Evolutionary conservation across 768 basidiomycete species (phyloP).

Genomic region (Pholiota molesta): DNA sequence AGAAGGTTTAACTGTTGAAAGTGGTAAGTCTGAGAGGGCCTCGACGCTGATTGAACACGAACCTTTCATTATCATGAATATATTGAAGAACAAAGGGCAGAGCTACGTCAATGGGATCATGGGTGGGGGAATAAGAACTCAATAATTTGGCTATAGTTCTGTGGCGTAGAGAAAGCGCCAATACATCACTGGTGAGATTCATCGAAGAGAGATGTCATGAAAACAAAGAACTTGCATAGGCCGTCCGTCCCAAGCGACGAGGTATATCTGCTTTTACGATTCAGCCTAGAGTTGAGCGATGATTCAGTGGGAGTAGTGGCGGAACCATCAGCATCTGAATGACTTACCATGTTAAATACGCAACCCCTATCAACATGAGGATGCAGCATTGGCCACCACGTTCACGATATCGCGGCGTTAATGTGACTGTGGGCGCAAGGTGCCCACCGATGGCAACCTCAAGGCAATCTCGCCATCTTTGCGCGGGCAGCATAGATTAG

Average conservation of each 20-base stretch:
- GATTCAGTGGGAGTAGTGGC: neutral
- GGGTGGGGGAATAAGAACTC: neutral
- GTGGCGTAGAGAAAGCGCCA: no score
- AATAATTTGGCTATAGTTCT: slow-evolving; percentile 1
- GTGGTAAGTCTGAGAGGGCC: neutral
- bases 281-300: neutral
- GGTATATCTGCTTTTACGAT: no score
- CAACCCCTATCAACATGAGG: slow-evolving; percentile 17
- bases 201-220: no score
- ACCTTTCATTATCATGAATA: slow-evolving; percentile 2
- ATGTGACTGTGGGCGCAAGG: slow-evolving; percentile 6
- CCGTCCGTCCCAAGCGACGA: no score
- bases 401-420: slow-evolving; percentile 14
- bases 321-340: slow-evolving; percentile 1
- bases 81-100: neutral
- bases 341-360: slow-evolving; percentile 13
- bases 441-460: neutral
- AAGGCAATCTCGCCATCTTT: neutral
- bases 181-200: no score
- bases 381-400: slow-evolving; percentile 16
- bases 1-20: neutral
- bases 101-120: neutral
- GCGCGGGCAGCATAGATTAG: neutral
- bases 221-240: neutral
- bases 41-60: neutral